phyloP scores from a whole-genome alignment of 306 rosid genomes.

The Abrus pulchellus region DNA sequence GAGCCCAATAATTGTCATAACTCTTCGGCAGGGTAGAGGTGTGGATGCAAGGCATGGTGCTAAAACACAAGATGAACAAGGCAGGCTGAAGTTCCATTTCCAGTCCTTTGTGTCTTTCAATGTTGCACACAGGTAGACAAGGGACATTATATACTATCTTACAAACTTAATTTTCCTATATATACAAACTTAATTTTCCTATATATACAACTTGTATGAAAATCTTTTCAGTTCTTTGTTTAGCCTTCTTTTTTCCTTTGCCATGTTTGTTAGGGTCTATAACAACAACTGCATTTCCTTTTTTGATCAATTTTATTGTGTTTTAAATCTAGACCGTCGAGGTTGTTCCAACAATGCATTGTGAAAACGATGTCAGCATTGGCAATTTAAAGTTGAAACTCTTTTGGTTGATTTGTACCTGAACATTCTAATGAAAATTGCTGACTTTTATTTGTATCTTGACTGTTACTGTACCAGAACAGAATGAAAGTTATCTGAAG shows the following conservation, averaged over 20 bases:
- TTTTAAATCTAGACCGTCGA: constrained; percentile 37
- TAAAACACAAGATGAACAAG: constrained; percentile 84
- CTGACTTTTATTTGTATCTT: constrained; percentile 1
- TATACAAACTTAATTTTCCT: constrained; percentile 33
- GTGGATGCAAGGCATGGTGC: constrained; percentile 95
- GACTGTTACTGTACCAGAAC: background rate
- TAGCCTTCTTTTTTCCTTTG: background rate
- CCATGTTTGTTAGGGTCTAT: constrained; percentile 2
- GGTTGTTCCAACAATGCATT: constrained; percentile 28
- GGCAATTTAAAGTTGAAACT: constrained; percentile 4
- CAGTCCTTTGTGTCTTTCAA: constrained; percentile 95
- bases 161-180: constrained; percentile 32
- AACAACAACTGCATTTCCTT: background rate
- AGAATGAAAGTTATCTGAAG: background rate
- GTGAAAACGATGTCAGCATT: constrained; percentile 31
- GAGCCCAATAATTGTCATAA: constrained; percentile 87
- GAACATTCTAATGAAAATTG: constrained; percentile 5
- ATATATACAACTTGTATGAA: background rate
- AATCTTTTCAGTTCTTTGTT: constrained; percentile 19
- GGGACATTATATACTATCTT: constrained; percentile 35
- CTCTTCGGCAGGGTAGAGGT: constrained; percentile 91
- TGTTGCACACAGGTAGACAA: constrained; percentile 81
- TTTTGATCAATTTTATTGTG: constrained; percentile 9
- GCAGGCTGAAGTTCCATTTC: constrained; percentile 95
- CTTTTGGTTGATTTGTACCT: constrained; percentile 27